A percentile compares a stretch with the other conserved stretches of the same genome.
Evolutionary conservation across 305 asterid genomes (phyloP).

Genomic region (Rubia occidens): DNA sequence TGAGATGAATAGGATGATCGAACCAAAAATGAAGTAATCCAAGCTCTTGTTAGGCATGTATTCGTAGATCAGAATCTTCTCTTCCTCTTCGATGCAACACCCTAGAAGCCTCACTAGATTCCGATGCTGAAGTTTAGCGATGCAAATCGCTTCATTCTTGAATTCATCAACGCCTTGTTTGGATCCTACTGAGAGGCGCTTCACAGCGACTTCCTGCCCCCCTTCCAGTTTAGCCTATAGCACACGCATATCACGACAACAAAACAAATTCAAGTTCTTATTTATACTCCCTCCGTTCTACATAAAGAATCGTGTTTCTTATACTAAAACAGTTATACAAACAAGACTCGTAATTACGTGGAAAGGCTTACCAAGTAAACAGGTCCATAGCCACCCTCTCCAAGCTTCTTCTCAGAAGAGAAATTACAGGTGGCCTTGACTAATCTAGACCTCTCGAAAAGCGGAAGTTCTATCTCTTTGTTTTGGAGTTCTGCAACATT

Average conservation of each 20-base stretch:
- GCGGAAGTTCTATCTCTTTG: constrained; percentile 17
- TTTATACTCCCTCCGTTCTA: not conserved
- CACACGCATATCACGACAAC: not conserved
- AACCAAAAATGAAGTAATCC: constrained; percentile 19
- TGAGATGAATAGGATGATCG: not conserved
- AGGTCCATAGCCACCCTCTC: constrained; percentile 28
- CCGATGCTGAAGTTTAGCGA: constrained; percentile 37
- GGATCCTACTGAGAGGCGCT: constrained; percentile 16
- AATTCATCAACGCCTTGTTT: constrained; percentile 30
- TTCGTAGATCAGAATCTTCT: constrained; percentile 34
- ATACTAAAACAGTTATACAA: not conserved
- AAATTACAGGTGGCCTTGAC: constrained; percentile 21
- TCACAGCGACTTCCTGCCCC: constrained; percentile 23
- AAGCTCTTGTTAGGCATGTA: constrained; percentile 37
- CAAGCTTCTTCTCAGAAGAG: constrained; percentile 20
- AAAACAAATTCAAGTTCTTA: not conserved
- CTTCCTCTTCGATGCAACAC: constrained; percentile 31
- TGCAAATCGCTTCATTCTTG: constrained; percentile 29
- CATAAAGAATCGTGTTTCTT: too few relatives aligned
- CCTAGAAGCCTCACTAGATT: constrained; percentile 40
- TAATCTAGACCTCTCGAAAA: constrained; percentile 15
- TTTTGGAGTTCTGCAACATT: not conserved
- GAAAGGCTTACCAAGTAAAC: constrained; percentile 21
- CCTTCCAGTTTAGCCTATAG: constrained; percentile 16
- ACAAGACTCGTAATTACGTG: not conserved